Conservation (phyloP, 345 rosid genomes). For the Kernera saxatilis region DNA sequence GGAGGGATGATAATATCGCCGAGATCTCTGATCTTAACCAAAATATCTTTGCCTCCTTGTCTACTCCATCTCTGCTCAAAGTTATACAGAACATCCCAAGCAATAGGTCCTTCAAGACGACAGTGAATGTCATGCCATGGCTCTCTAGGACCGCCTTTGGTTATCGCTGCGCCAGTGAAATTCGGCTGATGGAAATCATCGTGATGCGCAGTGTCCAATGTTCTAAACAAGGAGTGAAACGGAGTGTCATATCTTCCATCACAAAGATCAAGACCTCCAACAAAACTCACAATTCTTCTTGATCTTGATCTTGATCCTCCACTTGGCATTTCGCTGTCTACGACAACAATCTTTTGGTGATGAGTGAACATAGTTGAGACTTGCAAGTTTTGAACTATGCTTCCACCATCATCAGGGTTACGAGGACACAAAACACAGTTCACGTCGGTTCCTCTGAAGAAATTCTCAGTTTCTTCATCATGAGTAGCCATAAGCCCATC, state of each 20-base stretch:
- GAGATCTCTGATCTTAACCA: constrained; percentile 77
- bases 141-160: constrained; percentile 97
- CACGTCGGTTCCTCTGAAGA: constrained; percentile 64
- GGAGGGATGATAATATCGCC: constrained; percentile 73
- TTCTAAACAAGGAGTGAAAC: constrained; percentile 93
- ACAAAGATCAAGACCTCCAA: constrained; percentile 97
- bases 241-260: constrained; percentile 95
- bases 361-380: constrained; percentile 96
- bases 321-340: constrained; percentile 72
- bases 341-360: constrained; percentile 97
- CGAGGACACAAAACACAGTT: constrained; percentile 92
- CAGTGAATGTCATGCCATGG: constrained; percentile 99
- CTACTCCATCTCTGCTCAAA: constrained; percentile 95
- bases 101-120: constrained; percentile 92
- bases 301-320: constrained; percentile 36
- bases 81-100: constrained; percentile 94
- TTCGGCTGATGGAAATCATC: constrained; percentile 99
- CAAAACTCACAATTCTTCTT: constrained; percentile 89
- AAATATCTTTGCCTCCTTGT: constrained; percentile 90
- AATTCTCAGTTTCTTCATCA: constrained; percentile 84
- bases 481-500: constrained; percentile 98
- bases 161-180: constrained; percentile 67
- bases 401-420: constrained; percentile 96
- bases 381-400: constrained; percentile 80
- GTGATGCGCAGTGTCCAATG: constrained; percentile 88